Base-by-base conservation (phyloP, 768 basidiomycete species). In the Floccularia luteovirens region DNA sequence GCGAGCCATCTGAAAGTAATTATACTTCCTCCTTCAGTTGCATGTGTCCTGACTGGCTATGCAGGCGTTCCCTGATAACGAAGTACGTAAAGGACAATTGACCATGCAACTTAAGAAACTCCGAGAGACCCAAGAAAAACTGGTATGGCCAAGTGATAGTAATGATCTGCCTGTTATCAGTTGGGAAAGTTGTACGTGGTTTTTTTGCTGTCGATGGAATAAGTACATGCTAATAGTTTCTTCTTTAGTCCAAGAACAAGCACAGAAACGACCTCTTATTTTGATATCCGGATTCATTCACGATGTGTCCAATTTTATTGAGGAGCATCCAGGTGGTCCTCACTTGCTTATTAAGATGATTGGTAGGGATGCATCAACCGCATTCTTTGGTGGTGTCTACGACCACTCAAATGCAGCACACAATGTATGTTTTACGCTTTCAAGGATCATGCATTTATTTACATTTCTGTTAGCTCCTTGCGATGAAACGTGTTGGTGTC, bases 41-140 rank as follows among this genome's bases (percentile, higher is more conserved):
- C 4, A 13, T 33, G 8, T 22, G 8, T 20, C n/a, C 24, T 48
- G 20, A 48, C 8, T n/a, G 2, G 37, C 25, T 27, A 36, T 12
- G 14, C 43, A 67, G 66, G 58, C 67, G 32, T 74, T 74, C 64
- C 69, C 72, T 22, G 69, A 72, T 36, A 76, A 76, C 47, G 74
- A 76, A 60, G 67, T 76, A 25, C 62, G 79, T 74, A 97, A 96
- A 64, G 92, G 92, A 24, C 82, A 91, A 56, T 74, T 93, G 32
- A 93, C 92, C 22, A 93, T 97, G 90, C 74, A 93, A 56, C 72
- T 97, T 39, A 93, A 93, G 69, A 82, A 82, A 49, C 71, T 96
- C 24, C 77, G 83, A 39, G 74, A 74, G 55, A 79, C 81, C 10
- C 84, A 89, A 52, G 88, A 92, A 24, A 65, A 59, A 13, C 69